Evolutionary conservation across 164 flowering plant genomes (phyloP).

Genomic region (Stephania cephalantha): DNA sequence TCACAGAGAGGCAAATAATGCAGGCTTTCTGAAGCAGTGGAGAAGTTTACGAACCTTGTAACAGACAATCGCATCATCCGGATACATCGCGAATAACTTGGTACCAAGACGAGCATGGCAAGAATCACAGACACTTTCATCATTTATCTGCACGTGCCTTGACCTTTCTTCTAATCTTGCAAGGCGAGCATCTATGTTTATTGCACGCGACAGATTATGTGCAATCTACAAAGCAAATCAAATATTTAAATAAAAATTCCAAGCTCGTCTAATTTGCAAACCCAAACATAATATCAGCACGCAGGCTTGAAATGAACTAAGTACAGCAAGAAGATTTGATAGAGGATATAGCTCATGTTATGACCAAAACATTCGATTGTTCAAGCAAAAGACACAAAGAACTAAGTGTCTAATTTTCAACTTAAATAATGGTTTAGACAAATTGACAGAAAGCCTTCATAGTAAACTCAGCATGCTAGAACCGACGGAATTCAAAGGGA

Average conservation of each 20-base stretch:
- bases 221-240: conserved; percentile 48
- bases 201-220: conserved; percentile 71
- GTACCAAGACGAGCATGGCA: conserved; percentile 97
- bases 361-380: not conserved
- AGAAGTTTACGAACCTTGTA: conserved; percentile 68
- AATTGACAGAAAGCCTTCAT: no score
- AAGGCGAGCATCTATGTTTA: conserved; percentile 63
- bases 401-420: no score
- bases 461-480: no score
- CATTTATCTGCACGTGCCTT: conserved; percentile 83
- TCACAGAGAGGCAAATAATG: not conserved
- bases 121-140: conserved; percentile 94
- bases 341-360: not conserved
- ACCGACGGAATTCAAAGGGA: no score
- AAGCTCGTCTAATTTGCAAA: not conserved
- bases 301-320: not conserved
- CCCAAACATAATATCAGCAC: not conserved
- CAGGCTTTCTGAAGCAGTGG: not conserved
- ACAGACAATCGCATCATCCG: conserved; percentile 89
- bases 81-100: conserved; percentile 96
- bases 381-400: not conserved
- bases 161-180: conserved; percentile 92
- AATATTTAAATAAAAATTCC: not conserved
- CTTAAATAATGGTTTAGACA: no score
- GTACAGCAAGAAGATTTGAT: not conserved